Evolutionary conservation across 2,329 filamentous ascomycete genomes (phyloP).

Genomic region (Fusarium chaquense): DNA sequence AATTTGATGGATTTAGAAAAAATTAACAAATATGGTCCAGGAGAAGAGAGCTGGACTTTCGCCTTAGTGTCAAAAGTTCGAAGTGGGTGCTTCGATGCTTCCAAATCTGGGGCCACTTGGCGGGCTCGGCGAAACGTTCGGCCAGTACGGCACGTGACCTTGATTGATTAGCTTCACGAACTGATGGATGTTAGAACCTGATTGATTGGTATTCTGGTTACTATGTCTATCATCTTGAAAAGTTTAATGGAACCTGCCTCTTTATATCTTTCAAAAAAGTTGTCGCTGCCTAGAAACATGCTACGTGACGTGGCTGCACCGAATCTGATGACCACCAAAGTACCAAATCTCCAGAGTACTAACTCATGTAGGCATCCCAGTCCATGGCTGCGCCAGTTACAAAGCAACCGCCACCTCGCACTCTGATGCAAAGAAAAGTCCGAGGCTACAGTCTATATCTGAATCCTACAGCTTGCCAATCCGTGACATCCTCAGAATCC

Average conservation of each 20-base stretch:
- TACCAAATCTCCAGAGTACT: not conserved
- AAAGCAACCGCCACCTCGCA: not conserved
- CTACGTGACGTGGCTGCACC: not conserved
- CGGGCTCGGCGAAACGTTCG: constrained; percentile 30
- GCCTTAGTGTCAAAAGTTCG: constrained; percentile 22
- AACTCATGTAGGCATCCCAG: not conserved
- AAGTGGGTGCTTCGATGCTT: constrained; percentile 24
- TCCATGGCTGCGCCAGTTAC: not conserved
- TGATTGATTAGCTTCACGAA: not conserved
- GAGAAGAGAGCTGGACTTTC: constrained; percentile 23
- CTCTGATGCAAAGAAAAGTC: not conserved
- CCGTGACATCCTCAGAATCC: constrained; percentile 69
- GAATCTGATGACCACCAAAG: not conserved
- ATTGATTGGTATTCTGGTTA: not conserved
- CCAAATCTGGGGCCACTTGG: constrained; percentile 26
- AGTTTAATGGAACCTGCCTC: not conserved
- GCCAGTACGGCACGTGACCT: constrained; percentile 28
- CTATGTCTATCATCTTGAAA: no score
- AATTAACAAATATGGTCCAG: constrained; percentile 6
- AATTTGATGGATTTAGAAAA: constrained; percentile 6
- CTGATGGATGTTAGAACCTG: not conserved
- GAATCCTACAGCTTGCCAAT: constrained; percentile 70
- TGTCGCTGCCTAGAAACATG: not conserved
- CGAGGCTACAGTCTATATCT: constrained; percentile 61
- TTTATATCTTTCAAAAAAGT: not conserved